phyloP scores from a whole-genome alignment of 2,329 filamentous ascomycete genomes.

The Fonsecaea monophora region DNA sequence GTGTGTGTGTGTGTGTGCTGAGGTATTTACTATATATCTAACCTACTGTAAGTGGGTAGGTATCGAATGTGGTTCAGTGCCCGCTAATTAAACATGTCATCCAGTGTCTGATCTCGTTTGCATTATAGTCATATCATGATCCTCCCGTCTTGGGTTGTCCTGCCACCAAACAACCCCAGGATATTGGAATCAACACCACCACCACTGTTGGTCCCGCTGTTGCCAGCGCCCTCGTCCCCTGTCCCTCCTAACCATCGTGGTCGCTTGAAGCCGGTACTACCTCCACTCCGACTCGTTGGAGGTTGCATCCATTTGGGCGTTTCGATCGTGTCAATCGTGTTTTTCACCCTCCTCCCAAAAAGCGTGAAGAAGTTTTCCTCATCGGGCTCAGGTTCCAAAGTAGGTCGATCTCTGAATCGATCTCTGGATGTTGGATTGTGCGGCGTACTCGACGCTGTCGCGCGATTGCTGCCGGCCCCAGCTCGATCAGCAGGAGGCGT shows the following conservation, averaged over 20 bases:
- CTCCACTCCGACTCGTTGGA: conserved; percentile 54
- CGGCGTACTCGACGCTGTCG: conserved; percentile 5
- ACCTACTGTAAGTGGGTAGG: neutral
- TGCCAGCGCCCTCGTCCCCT: conserved; percentile 10
- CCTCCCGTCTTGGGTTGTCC: conserved; percentile 27
- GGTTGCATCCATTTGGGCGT: conserved; percentile 76
- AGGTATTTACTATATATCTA: neutral
- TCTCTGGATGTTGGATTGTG: conserved; percentile 15
- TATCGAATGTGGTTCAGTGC: neutral
- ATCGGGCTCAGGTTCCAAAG: conserved; percentile 66
- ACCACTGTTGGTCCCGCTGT: conserved; percentile 4
- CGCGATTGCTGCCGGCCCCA: conserved; percentile 9
- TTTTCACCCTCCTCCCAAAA: conserved; percentile 83
- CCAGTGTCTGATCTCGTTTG: neutral
- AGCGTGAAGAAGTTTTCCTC: conserved; percentile 84
- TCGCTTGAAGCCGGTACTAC: conserved; percentile 72
- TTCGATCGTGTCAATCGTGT: conserved; percentile 85
- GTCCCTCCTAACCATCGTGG: conserved; percentile 78
- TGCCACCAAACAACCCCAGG: conserved; percentile 29
- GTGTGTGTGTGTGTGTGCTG: too few relatives aligned
- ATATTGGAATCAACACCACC: conserved; percentile 17
- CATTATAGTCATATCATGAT: conserved; percentile 26
- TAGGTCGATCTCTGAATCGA: conserved; percentile 41
- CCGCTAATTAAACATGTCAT: neutral
- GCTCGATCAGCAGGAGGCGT: conserved; percentile 43